Percentiles rank a stretch among this genome's conserved stretches.
phyloP scores from a whole-genome alignment of 805 yeast genomes.

The Lipomyces orientalis region DNA sequence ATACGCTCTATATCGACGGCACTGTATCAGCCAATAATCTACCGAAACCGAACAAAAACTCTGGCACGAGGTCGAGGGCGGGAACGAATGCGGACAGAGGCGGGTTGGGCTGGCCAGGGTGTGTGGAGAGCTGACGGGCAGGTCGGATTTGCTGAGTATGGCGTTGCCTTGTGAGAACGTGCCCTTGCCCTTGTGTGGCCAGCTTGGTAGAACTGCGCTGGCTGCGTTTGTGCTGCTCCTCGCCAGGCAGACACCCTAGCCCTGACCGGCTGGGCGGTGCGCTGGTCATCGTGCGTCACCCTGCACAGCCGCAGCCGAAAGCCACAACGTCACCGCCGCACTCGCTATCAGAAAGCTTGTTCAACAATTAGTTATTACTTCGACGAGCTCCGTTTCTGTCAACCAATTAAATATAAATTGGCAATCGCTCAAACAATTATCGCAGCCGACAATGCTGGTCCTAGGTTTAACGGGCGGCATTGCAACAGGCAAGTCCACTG shows the following conservation, averaged over 20 bases:
- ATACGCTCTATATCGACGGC: neutral
- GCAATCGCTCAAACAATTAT: no score
- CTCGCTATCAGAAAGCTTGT: no score
- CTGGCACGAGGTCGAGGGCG: neutral
- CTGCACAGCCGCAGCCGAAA: neutral
- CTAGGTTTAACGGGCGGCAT: conserved; percentile 98
- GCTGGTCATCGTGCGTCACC: neutral
- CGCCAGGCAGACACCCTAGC: neutral
- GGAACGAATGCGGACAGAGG: neutral
- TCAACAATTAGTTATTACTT: no score
- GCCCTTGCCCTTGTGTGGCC: neutral
- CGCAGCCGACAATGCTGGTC: conserved; percentile 65
- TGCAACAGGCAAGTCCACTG: conserved; percentile 96
- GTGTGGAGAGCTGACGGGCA: neutral
- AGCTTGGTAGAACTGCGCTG: neutral
- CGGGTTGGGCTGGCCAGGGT: neutral
- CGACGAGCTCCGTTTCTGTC: no score
- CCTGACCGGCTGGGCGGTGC: neutral
- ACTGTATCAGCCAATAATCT: neutral
- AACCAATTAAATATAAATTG: no score
- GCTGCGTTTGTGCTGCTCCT: neutral
- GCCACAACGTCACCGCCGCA: neutral
- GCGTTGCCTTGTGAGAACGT: neutral
- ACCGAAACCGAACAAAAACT: neutral
- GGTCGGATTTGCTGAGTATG: neutral